A percentile compares a stretch with the other conserved stretches of the same genome.
Conservation (phyloP, 169 alveolate species). For the Plasmodium blacklocki region DNA sequence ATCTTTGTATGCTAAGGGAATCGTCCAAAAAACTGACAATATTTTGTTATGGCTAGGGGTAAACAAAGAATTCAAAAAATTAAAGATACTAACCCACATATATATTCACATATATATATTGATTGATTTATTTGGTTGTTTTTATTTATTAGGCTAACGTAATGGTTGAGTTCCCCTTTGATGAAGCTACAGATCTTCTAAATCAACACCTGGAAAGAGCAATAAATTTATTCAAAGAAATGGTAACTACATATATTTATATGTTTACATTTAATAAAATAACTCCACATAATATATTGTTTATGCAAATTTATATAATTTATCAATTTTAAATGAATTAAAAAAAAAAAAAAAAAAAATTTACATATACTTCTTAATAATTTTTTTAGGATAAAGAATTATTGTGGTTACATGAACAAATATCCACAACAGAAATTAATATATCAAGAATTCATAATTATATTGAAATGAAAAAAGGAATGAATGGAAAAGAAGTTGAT, state of each 20-base stretch:
- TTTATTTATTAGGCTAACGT: constrained; percentile 87
- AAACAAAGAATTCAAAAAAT: neutral
- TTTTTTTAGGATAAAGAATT: constrained; percentile 84
- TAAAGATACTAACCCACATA: neutral
- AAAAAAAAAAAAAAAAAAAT: neutral
- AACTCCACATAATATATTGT: neutral
- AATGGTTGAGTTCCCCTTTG: constrained; percentile 90
- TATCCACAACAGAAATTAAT: constrained; percentile 90
- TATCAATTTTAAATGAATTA: neutral
- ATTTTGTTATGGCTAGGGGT: constrained; percentile 92
- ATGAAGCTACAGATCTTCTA: constrained; percentile 89
- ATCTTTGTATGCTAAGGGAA: constrained; percentile 88
- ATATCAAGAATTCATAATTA: constrained; percentile 92
- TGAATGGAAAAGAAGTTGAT: constrained; percentile 68
- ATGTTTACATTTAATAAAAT: no score
- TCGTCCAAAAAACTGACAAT: constrained; percentile 85
- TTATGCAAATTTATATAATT: neutral
- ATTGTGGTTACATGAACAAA: constrained; percentile 89
- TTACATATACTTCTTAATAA: neutral
- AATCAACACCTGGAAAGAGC: constrained; percentile 85
- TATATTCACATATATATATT: no score
- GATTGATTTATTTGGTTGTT: neutral
- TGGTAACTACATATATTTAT: constrained; percentile 43
- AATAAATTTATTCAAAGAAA: constrained; percentile 73
- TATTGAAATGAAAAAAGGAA: constrained; percentile 85